A percentile compares a stretch with the other conserved stretches of the same genome.
phyloP scores from a whole-genome alignment of 495 filamentous ascomycete species.

The Penicillium coprophilum region DNA sequence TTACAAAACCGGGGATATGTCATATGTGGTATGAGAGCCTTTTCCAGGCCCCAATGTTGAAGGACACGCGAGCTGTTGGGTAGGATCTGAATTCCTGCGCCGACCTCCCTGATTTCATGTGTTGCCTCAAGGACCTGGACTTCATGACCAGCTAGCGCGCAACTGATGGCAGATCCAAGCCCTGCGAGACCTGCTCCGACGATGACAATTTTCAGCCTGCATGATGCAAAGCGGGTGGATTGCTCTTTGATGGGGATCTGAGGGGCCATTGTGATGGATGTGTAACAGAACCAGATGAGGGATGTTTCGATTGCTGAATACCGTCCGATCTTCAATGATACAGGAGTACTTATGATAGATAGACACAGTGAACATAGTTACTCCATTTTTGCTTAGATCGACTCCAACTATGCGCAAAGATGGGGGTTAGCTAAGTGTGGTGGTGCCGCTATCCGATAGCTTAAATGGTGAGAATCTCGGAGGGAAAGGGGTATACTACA shows the following conservation, averaged over 20 bases:
- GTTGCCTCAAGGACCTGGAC: constrained; percentile 62
- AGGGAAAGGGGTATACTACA: neutral
- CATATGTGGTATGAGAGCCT: constrained; percentile 50
- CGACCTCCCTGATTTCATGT: constrained; percentile 53
- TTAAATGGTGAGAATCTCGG: constrained; percentile 12
- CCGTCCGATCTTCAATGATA: neutral
- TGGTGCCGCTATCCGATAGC: constrained; percentile 12
- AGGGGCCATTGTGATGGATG: constrained; percentile 19
- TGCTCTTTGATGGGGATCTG: constrained; percentile 23
- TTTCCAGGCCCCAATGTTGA: constrained; percentile 52
- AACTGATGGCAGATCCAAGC: constrained; percentile 59
- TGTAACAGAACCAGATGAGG: neutral
- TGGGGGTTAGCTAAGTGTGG: constrained; percentile 18
- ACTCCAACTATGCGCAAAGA: constrained; percentile 10
- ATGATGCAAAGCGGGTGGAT: constrained; percentile 15
- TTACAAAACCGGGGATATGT: constrained; percentile 53
- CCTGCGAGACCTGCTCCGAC: constrained; percentile 67
- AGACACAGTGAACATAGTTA: neutral
- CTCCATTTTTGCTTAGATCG: neutral
- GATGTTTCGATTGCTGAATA: neutral
- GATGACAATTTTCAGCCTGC: constrained; percentile 42
- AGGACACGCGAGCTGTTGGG: constrained; percentile 57
- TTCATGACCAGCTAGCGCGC: constrained; percentile 58
- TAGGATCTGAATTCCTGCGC: constrained; percentile 55
- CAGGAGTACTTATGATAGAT: constrained; percentile 1